Evolutionary conservation across 176 grass and related monocot species (phyloP), one percentile per base, ranked within the genome.

Genomic region (Triticum monococcum): DNA sequence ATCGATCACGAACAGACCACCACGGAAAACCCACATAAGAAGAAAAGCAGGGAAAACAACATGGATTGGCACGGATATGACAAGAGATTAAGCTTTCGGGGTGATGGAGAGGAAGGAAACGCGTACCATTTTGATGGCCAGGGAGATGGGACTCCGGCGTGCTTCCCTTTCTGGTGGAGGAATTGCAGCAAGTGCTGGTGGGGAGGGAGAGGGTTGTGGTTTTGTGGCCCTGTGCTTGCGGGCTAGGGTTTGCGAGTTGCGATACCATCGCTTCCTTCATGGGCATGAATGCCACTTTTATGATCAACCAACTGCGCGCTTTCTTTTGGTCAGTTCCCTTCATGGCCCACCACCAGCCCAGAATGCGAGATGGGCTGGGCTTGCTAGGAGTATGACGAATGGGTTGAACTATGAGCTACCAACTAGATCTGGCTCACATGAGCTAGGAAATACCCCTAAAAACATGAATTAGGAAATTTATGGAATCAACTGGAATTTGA

Each of bases 61-160:
- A 65, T 10, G 41, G 67, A 79, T 61, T 22, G 22, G 52, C 14
- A 48, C 28, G 32, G 14, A 50, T 7, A 38, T 72, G 26, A 5
- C 6, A 43, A 7, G 17, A 69, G 3, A 16, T 24, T 12, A 3
- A 37, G 22, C 12, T 17, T 30, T 1, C 18, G 0, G 12, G 24
- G 66, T 4, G 9, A 16, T 24, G 6, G 28, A 9, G 45, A 24
- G 35, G 37, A 12, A 48, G 25, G 54, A 30, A 32, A n/a, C 35
- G 22, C 77, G 11, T 85, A 91, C 89, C 89, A 91, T 91, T 77
- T 88, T 88, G 62, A 70, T 81, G 48, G 81, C 50, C 28, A 67
- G 37, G 52, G 79, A 41, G 33, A 38, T 63, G 66, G 75, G 23
- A 74, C 50, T 85, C 41, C 66, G 41, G 65, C 37, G 73, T 36